A percentile compares a stretch with the other conserved stretches of the same genome.
Conservation (phyloP, 2,329 filamentous ascomycete genomes). For the Sporothrix humicola region DNA sequence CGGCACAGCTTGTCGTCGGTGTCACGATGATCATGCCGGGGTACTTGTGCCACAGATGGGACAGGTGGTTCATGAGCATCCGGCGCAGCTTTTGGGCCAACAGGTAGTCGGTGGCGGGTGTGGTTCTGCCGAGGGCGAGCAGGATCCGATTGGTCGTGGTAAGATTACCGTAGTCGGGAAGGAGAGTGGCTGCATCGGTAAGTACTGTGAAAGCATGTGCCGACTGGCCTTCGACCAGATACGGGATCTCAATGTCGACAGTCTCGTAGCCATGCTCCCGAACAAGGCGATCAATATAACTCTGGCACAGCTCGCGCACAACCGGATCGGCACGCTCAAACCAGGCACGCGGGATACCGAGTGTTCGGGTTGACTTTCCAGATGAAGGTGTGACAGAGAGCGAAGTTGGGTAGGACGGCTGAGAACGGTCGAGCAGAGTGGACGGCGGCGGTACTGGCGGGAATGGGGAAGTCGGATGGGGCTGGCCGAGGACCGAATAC, state of each 20-base stretch:
- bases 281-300: constrained; percentile 59
- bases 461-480: constrained; percentile 65
- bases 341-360: constrained; percentile 72
- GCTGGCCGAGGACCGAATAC: constrained; percentile 68
- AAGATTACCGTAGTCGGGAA: constrained; percentile 53
- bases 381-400: background rate
- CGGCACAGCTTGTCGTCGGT: constrained; percentile 64
- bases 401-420: constrained; percentile 26
- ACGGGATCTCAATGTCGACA: constrained; percentile 63
- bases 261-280: constrained; percentile 57
- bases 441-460: constrained; percentile 46
- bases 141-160: constrained; percentile 69
- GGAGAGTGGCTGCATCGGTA: constrained; percentile 59
- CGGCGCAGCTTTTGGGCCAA: constrained; percentile 72
- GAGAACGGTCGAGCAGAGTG: constrained; percentile 37
- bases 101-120: constrained; percentile 69
- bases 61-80: constrained; percentile 73
- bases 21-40: constrained; percentile 74
- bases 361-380: constrained; percentile 49
- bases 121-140: constrained; percentile 66
- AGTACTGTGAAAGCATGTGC: constrained; percentile 78
- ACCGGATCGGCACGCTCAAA: constrained; percentile 55
- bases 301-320: constrained; percentile 51
- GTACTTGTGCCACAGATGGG: constrained; percentile 66
- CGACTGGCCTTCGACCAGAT: constrained; percentile 67